phyloP scores from a whole-genome alignment of 768 basidiomycete genomes.

The Pholiota conissans region DNA sequence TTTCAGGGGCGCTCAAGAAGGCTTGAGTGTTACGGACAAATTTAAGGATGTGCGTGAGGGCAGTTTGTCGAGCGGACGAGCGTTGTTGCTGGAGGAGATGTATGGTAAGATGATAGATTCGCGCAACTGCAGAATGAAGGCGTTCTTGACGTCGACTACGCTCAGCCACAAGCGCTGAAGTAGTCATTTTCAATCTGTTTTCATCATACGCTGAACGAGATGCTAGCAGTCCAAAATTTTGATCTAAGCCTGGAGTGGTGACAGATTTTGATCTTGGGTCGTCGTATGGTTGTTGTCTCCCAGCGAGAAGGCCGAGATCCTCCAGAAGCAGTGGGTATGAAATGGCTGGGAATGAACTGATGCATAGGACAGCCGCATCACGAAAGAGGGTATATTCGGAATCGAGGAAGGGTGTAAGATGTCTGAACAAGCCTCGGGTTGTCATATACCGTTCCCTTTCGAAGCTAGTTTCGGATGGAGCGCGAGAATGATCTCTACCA shows the following conservation, averaged over 20 bases:
- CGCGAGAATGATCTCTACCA: conserved; percentile 68
- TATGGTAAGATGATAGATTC: conserved; percentile 86
- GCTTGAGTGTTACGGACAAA: conserved; percentile 83
- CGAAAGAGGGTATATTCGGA: conserved; percentile 83
- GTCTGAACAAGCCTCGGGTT: conserved; percentile 80
- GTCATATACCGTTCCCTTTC: conserved; percentile 84
- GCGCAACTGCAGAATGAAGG: conserved; percentile 82
- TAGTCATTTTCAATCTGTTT: conserved; percentile 45
- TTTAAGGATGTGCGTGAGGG: conserved; percentile 78
- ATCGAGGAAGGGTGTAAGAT: conserved; percentile 84
- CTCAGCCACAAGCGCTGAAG: conserved; percentile 41
- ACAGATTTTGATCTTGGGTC: conserved; percentile 52
- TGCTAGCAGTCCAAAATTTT: conserved; percentile 34
- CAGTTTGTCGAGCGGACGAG: conserved; percentile 66
- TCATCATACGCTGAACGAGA: conserved; percentile 71
- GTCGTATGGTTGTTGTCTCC: conserved; percentile 84
- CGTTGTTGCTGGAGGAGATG: conserved; percentile 71
- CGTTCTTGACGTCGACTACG: conserved; percentile 74
- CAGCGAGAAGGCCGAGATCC: conserved; percentile 77
- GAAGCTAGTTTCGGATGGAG: conserved; percentile 70
- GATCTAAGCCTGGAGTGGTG: conserved; percentile 35
- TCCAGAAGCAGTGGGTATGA: conserved; percentile 83
- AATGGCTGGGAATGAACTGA: conserved; percentile 80
- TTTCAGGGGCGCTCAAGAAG: conserved; percentile 71
- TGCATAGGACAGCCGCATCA: conserved; percentile 83